Conservation (phyloP, 2,329 filamentous ascomycete genomes). For the Fusarium palustre region DNA sequence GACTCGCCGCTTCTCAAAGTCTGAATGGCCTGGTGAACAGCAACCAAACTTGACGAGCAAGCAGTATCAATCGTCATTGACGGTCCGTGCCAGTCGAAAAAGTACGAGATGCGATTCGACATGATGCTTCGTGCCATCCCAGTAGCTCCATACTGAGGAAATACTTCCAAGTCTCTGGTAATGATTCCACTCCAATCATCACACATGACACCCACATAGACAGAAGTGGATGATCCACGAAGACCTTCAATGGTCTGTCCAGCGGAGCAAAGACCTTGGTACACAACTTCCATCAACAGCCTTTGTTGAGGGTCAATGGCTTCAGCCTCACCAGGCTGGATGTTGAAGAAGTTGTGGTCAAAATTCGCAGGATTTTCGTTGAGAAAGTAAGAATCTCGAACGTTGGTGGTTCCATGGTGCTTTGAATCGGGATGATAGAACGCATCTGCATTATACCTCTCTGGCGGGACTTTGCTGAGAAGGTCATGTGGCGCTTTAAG, state of each 20-base stretch:
- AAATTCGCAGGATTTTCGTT: background rate
- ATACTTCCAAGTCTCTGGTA: no score
- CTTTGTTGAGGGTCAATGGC: conserved; percentile 2
- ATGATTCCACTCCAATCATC: no score
- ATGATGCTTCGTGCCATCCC: background rate
- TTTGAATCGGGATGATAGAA: background rate
- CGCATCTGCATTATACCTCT: background rate
- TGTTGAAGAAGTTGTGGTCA: background rate
- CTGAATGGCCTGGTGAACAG: conserved; percentile 1
- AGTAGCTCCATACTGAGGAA: background rate
- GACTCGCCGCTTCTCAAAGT: background rate
- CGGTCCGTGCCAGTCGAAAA: conserved; percentile 5
- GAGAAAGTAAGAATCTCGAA: background rate
- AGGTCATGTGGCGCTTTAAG: background rate
- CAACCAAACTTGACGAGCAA: background rate
- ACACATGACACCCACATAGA: background rate
- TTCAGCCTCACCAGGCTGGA: background rate
- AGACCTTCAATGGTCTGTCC: background rate
- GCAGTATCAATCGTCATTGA: conserved; percentile 5
- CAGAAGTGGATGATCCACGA: background rate
- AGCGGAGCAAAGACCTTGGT: background rate
- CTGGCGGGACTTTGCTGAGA: background rate
- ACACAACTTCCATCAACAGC: background rate
- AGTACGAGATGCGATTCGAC: conserved; percentile 1
- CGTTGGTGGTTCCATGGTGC: background rate